A percentile compares a stretch with the other conserved stretches of the same genome.
These are phyloP conservation scores for Candida ortonii DNA, from an alignment of 805 yeast species.

Conservation along the genomic window DNA sequence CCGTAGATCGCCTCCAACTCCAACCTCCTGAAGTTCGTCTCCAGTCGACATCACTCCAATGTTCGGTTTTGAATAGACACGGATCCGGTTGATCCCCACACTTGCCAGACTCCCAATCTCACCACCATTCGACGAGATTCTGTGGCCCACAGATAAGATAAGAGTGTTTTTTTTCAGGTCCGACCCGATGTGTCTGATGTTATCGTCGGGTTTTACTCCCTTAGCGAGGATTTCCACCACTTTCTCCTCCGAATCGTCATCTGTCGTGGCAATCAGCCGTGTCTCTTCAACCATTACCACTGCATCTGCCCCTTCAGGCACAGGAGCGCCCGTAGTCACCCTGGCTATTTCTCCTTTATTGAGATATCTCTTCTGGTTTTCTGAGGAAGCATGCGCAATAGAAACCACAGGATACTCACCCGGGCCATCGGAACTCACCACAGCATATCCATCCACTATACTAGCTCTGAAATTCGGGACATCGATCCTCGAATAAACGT, in stretches of 20 bases:
- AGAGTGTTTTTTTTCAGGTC: conserved; percentile 41
- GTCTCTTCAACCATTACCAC: conserved; percentile 57
- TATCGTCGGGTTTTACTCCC: conserved; percentile 40
- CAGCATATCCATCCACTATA: conserved; percentile 58
- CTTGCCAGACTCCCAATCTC: conserved; percentile 49
- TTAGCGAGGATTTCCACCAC: conserved; percentile 39
- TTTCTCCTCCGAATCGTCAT: conserved; percentile 42
- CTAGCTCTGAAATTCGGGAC: conserved; percentile 54
- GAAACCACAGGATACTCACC: conserved; percentile 40
- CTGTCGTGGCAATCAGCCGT: conserved; percentile 31
- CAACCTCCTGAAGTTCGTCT: conserved; percentile 43
- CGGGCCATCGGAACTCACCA: conserved; percentile 43
- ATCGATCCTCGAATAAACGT: conserved; percentile 35
- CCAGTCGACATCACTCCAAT: conserved; percentile 53
- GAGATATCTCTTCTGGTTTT: conserved; percentile 16
- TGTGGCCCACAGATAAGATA: conserved; percentile 36
- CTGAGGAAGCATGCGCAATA: conserved; percentile 42
- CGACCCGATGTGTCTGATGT: conserved; percentile 46
- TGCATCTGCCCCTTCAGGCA: conserved; percentile 52
- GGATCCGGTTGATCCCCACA: conserved; percentile 39
- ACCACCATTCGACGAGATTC: conserved; percentile 43
- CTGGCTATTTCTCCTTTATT: conserved; percentile 39
- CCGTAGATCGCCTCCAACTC: conserved; percentile 20
- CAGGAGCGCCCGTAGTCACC: conserved; percentile 56
- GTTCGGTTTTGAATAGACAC: conserved; percentile 40